Base-by-base conservation (phyloP, 192 early-diverging fungal genomes). In the Coemansia sp. region DNA sequence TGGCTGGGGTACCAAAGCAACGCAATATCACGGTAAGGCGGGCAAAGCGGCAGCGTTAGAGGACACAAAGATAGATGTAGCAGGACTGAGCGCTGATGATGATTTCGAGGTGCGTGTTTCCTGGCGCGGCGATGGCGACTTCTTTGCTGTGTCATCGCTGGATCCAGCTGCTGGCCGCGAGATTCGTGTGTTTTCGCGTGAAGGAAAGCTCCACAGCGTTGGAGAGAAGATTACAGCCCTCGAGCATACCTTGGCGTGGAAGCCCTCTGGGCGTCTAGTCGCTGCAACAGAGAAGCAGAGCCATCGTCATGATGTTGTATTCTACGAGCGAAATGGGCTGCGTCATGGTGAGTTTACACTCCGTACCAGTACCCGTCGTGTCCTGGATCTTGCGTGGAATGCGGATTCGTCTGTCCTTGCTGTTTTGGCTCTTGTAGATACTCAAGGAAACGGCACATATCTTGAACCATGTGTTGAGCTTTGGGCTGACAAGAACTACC, bases 1-100 rank as follows among this genome's bases (percentile, higher is more conserved):
- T n/a, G 96, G 96, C 39, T 99, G 96, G 96, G 96, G 96, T 60
- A 87, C 83, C 41, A 93, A 91, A 52, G 95, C 95, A 67, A 99
- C 96, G 11, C 96, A 99, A 64, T 99, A 97, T 68, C 94, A 96
- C 63, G 96, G 96, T 45, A 85, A 87, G 17, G 88, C 80, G 47
- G 93, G 91, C 53, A 93, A 96, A 67, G 55, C 75, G 21, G 89
- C 88, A 13, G 87, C 89, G 2, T 71, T 80, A 55, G 66, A 70
- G 62, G 83, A 79, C 53, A 57, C 62, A 7, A 73, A 71, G 51
- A 56, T 57, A 13, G 64, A 54, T 15, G 63, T 60, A 49, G 73
- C 76, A 38, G 72, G 64, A 15, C 53, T 78, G 17, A 86, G 86
- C 12, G 57, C 64, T 0, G 83, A 86, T 50, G 93, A 94, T 53